Evolutionary conservation across 768 basidiomycete genomes (phyloP), one percentile per base, ranked within the genome.

Genomic region (Leccinum boreale): DNA sequence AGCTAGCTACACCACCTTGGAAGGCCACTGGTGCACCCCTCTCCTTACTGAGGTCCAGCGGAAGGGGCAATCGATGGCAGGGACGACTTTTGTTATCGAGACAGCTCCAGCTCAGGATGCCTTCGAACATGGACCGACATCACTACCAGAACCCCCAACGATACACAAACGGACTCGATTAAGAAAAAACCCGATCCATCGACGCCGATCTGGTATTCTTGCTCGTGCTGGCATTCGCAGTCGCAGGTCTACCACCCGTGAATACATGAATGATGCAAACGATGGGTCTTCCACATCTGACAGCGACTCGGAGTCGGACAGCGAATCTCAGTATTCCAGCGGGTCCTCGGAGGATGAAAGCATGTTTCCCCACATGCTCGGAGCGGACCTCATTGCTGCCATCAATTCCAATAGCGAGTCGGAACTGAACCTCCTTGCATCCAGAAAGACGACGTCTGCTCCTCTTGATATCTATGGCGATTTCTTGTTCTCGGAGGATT

Each of bases 331-430:
- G 24, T 48, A 28, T 31, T 70, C 69, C 19, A 59, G 60, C 23
- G 64, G 51, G 19, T 64, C 69, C 35, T 69, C 64, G 10, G 52
- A 46, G 5, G 60, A 66, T 33, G 64, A 59, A 55, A 51, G 21
- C 29, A 59, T 68, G 49, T 60, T 68, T 15, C 67, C 67, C 45
- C 62, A 58, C 23, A 68, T 68, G 15, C 67, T 69, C 2, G 67
- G 68, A 19, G 49, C 66, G 14, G 69, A 68, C 36, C 69, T 69
- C 31, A 63, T 69, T 12, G 67, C 69, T 5, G 67, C 67, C 4
- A 61, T 69, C 31, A 64, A 69, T 39, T 61, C 68, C 35, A 68
- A 69, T 23, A 68, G 64, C 58, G 67, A 68, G 42, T 61, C 64
- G 1, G 69, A 28, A 12, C 33, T 70, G 6, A 64, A 66, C 36